These are phyloP conservation scores for Mimosa pudica DNA, from an alignment of 306 rosid species.

Conservation along the genomic window DNA sequence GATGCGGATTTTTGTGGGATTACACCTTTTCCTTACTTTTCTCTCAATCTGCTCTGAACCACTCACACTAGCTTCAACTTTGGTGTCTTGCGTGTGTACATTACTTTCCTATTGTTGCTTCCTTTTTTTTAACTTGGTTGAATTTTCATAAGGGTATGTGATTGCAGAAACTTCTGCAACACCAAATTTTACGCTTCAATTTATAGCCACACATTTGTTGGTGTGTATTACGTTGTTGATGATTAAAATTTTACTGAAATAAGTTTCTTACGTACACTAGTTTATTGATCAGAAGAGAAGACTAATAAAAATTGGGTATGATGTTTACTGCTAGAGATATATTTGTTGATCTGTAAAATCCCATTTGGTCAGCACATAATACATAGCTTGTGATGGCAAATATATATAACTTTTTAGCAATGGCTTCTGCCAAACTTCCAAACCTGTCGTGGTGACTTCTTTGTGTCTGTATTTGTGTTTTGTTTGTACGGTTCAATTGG, in stretches of 20 bases:
- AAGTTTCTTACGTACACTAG: neutral
- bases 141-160: neutral
- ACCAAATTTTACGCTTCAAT: neutral
- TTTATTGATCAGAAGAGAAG: neutral
- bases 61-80: constrained; percentile 9
- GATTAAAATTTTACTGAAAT: neutral
- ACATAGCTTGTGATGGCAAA: neutral
- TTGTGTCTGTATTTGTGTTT: neutral
- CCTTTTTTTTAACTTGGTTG: neutral
- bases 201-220: neutral
- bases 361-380: neutral
- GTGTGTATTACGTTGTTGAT: neutral
- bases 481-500: neutral
- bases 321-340: neutral
- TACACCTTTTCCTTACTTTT: neutral
- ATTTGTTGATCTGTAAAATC: neutral
- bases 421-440: neutral
- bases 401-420: neutral
- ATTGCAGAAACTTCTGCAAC: neutral
- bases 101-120: neutral
- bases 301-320: neutral
- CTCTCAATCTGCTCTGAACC: neutral
- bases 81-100: constrained; percentile 10
- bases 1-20: neutral
- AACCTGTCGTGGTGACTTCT: neutral